A percentile compares a stretch with the other conserved stretches of the same genome.
Evolutionary conservation across 2,329 filamentous ascomycete genomes (phyloP).

Genomic region (Trichoderma sp.): DNA sequence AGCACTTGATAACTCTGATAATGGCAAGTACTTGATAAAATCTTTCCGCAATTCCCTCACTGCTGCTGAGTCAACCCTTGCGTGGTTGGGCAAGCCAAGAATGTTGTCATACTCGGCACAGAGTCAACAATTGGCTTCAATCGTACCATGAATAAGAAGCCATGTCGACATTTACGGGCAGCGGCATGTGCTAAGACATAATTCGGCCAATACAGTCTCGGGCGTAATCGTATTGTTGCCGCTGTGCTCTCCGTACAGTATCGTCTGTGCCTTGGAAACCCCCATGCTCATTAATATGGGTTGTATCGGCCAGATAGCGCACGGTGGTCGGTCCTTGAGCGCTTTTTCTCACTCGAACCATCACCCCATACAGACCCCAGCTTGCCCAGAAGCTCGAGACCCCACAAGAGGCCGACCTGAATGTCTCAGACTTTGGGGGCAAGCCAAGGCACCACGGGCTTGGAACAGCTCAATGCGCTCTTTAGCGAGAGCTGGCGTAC

Average conservation of each 20-base stretch:
- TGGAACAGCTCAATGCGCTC: constrained; percentile 6
- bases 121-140: not conserved
- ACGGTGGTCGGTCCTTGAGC: constrained; percentile 9
- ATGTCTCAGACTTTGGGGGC: constrained; percentile 13
- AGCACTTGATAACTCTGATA: constrained; percentile 12
- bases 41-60: not conserved
- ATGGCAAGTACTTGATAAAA: not conserved
- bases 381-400: not conserved
- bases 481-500: not conserved
- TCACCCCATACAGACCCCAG: constrained; percentile 15
- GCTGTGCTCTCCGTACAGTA: not conserved
- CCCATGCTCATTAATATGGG: not conserved
- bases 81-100: not conserved
- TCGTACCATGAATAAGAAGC: constrained; percentile 5
- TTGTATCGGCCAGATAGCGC: not conserved
- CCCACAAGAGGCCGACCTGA: not conserved
- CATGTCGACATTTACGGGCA: not conserved
- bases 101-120: not conserved
- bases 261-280: not conserved
- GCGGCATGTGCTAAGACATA: not conserved
- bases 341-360: constrained; percentile 17
- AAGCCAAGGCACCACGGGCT: constrained; percentile 2
- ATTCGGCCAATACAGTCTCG: not conserved
- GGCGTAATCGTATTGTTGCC: constrained; percentile 1
- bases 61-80: not conserved